Base-by-base conservation (phyloP, 176 grass and related monocot genomes). In the Bonia amplexicaulis region DNA sequence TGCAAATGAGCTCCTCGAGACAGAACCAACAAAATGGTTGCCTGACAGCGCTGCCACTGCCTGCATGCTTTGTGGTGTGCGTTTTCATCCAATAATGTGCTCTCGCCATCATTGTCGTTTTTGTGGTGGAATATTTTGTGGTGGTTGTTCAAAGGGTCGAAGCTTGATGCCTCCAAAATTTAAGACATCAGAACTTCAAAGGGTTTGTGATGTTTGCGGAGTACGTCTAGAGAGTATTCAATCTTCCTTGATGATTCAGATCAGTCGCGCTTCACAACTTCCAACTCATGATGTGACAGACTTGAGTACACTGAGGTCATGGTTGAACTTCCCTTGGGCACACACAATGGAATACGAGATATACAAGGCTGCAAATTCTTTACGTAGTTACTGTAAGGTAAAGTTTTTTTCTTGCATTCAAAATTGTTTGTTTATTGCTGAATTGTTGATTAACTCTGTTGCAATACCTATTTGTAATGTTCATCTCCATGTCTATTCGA, bases 151-250 rank as follows among this genome's bases (percentile, higher is more conserved):
- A 5, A 93, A 85, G 55, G 85, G 85, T 27, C 81, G 91, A 72
- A 90, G 91, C 58, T 81, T 93, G 78, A 66, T 93, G 58, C 91
- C 91, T 82, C 59, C 81, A 60, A 90, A 93, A 88, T 93, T 90
- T 60, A 93, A 86, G 78, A 84, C 85, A 77, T 72, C 81, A 45
- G 85, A 93, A 42, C 85, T 88, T 63, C 91, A 93, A 73, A 75
- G 91, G 68, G 91, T 93, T 62, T 93, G 91, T 69, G 91, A 93
- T 85, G 91, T 93, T 35, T 93, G 91, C 37, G 69, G 82, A 60
- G 88, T 93, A 42, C 79, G 88, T 29, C 60, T 93, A 63, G 85
- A 93, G 58, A 81, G 82, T 42, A 74, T 90, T 59, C 88, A 93
- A 33, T 57, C 81, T 71, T 86, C 83, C 80, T 85, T 90, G 82